phyloP scores from a whole-genome alignment of 768 basidiomycete genomes.

The Suillus fuscotomentosus region DNA sequence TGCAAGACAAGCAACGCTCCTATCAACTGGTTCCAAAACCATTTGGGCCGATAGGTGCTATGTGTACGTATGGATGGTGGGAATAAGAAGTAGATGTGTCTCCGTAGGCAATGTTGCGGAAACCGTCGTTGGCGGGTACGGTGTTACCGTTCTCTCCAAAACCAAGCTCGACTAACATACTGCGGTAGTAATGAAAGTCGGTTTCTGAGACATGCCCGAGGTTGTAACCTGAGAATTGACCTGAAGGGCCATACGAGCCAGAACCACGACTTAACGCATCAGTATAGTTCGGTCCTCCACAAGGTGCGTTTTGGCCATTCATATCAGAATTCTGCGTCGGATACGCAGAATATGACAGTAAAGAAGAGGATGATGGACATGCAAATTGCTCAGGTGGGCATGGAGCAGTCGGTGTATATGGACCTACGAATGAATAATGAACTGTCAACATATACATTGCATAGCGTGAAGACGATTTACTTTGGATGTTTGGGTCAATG shows the following conservation, averaged over 20 bases:
- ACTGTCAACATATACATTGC: slow-evolving; percentile 12
- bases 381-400: slow-evolving; percentile 19
- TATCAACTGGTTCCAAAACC: slow-evolving; percentile 21
- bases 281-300: not conserved
- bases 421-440: slow-evolving; percentile 12
- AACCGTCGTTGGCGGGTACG: slow-evolving; percentile 19
- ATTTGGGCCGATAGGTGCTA: slow-evolving; percentile 23
- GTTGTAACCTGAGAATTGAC: slow-evolving; percentile 1
- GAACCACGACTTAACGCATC: not conserved
- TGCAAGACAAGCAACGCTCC: not conserved
- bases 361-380: slow-evolving; percentile 12
- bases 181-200: slow-evolving; percentile 72
- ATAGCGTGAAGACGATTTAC: slow-evolving; percentile 29
- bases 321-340: not conserved
- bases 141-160: slow-evolving; percentile 46
- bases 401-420: slow-evolving; percentile 21
- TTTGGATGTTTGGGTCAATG: slow-evolving; percentile 56
- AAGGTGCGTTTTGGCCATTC: not conserved
- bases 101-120: slow-evolving; percentile 27
- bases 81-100: slow-evolving; percentile 35
- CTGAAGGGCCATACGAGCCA: not conserved
- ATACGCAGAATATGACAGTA: slow-evolving; percentile 16
- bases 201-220: slow-evolving; percentile 47
- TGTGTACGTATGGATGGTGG: slow-evolving; percentile 31
- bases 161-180: slow-evolving; percentile 74